Base-by-base conservation (phyloP, 2,329 filamentous ascomycete species). In the Cadophora luteo-olivacea region DNA sequence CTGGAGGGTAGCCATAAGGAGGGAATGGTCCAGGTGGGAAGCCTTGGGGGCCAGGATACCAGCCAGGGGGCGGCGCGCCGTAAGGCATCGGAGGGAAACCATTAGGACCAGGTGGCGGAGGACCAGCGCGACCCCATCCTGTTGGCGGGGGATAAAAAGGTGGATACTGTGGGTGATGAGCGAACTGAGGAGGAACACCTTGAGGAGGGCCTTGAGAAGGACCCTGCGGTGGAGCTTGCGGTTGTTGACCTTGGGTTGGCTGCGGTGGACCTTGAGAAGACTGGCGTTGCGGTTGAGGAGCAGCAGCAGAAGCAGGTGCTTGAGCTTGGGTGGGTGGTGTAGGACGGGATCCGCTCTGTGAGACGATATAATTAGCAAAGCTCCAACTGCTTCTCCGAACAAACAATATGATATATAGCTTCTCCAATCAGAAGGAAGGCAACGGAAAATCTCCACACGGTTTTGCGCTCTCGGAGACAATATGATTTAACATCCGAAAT, bases 361-460 rank as follows among this genome's bases (percentile, higher is more conserved):
- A 83, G 83, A 71, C 72, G 71, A 70, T 70, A 51, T 70, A 45
- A 65, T 75, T 64, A 75, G 74, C 71, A 68, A 67, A 38, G 36
- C 58, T 22, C 51, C 65, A 55, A 72, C 62, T 25, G 33, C 22
- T 52, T 38, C 19, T 45, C 38, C 58, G 57, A 49, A 65, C 54
- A 33, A 12, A 54, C 16, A 64, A 36, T 54, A 61, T 61, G 54
- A 36, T 45, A 48, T 65, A 49, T 19, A 68, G 49, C 48, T 70
- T 67, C 66, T 74, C 75, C 64, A 78, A 89, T 97, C 94, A 97
- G 94, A 97, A 97, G 94, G 94, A 97, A 97, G 94, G 94, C 94
- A 97, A 97, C 94, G 94, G 94, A 97, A 71, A 91, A 92, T 89
- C 83, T 97, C 94, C 90, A 97, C 94, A 97, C 84, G 87, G 87